Conservation (phyloP, 1,139 yeast species). For the Lizanozyma gosingica region DNA sequence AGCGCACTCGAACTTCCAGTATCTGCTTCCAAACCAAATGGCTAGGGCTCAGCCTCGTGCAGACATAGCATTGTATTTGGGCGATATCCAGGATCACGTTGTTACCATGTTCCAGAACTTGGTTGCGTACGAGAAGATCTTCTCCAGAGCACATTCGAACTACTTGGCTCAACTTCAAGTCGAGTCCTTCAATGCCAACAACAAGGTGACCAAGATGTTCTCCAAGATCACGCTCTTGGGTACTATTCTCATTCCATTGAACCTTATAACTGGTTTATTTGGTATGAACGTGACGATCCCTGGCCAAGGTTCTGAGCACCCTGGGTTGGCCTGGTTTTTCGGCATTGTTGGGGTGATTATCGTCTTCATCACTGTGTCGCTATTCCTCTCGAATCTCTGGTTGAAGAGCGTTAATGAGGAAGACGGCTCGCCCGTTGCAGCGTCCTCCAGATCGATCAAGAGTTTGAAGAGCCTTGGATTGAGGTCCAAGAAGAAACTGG, state of each 20-base stretch:
- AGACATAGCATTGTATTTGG: constrained; percentile 13
- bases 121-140: constrained; percentile 17
- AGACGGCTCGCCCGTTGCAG: constrained; percentile 2
- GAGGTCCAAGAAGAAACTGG: constrained; percentile 14
- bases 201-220: constrained; percentile 14
- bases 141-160: constrained; percentile 17
- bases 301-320: constrained; percentile 9
- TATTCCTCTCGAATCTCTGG: constrained; percentile 28
- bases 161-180: constrained; percentile 20
- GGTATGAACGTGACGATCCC: constrained; percentile 20
- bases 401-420: constrained; percentile 16
- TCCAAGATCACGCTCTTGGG: constrained; percentile 17
- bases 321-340: constrained; percentile 21
- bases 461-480: constrained; percentile 11
- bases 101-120: constrained; percentile 18
- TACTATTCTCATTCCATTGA: constrained; percentile 16
- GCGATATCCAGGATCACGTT: constrained; percentile 17
- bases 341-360: constrained; percentile 32
- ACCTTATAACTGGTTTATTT: constrained; percentile 16
- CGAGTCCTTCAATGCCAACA: constrained; percentile 15
- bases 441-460: constrained; percentile 5
- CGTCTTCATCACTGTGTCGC: constrained; percentile 20
- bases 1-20: background rate
- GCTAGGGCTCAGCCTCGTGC: constrained; percentile 9
- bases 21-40: background rate